Evolutionary conservation across 2,329 filamentous ascomycete species (phyloP), one percentile per base, ranked within the genome.

Genomic region (Trichoderma hamatum): DNA sequence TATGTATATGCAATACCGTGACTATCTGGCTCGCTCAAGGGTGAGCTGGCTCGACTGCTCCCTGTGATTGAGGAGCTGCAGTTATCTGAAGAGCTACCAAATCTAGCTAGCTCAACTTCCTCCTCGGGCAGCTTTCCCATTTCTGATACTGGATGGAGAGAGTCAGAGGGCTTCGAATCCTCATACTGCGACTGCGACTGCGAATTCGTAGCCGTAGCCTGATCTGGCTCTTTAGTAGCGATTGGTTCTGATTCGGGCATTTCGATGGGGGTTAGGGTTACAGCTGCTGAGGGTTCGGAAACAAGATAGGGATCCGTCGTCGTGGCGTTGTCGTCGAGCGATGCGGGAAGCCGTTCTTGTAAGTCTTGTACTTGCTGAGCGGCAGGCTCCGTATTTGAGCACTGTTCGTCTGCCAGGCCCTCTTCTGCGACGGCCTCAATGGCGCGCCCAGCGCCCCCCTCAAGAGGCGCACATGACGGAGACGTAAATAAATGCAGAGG

Each of bases 1-100:
- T 77, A 78, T 14, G 78, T 77, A 66, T 75, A 75, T 19, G 54
- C 67, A 19, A 80, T 76, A 46, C 69, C 70, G 34, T 68, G 67
- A 26, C 51, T 43, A 11, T 68, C 69, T 32, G 49, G 60, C 24
- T 77, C 74, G 60, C 74, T 77, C 51, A 76, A 67, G 19, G 70
- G 66, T 43, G 75, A 77, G 60, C 75, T 77, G 21, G 55, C 71
- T 32, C 70, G 70, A 21, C 71, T 72, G 43, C 64, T 58, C 7
- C 19, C 30, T 9, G 56, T 56, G 6, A 36, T 16, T n/a, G 62
- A 34, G 30, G 56, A 68, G 32, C 55, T 62, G 36, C 11, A 67
- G 26, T 43, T 14, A 19, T 61, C 63, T 11, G 68, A 59, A 2
- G 64, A 70, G 21, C 43, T 70, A 13, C 26, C 36, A 26, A 64